These are phyloP conservation scores for Pestalotiopsis sp. DNA, from an alignment of 2,329 filamentous ascomycete genomes.

Conservation along the genomic window DNA sequence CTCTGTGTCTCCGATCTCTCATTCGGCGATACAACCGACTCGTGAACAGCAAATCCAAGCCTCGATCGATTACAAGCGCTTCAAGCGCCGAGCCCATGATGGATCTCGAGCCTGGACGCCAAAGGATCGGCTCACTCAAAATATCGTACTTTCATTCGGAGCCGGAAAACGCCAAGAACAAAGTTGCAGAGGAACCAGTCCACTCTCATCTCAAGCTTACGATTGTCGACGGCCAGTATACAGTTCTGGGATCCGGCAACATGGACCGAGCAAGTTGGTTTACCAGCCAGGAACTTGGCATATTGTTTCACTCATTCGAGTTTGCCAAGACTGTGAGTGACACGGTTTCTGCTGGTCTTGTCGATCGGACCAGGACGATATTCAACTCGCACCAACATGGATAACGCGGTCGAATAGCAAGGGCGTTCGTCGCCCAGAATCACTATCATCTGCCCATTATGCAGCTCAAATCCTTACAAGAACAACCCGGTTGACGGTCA, in stretches of 20 bases:
- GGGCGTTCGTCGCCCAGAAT: no score
- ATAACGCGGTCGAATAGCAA: not conserved
- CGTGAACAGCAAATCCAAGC: constrained; percentile 14
- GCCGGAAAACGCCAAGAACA: constrained; percentile 16
- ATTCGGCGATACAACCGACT: constrained; percentile 53
- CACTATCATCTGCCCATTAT: not conserved
- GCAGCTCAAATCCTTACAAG: not conserved
- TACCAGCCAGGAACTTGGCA: constrained; percentile 81
- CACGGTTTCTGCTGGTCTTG: constrained; percentile 34
- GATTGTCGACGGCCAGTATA: constrained; percentile 68
- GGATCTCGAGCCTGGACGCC: constrained; percentile 46
- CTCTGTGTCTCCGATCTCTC: constrained; percentile 62
- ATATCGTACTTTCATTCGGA: constrained; percentile 59
- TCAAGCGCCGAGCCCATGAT: constrained; percentile 24
- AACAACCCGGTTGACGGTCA: not conserved
- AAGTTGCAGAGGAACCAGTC: constrained; percentile 58
- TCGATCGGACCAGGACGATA: constrained; percentile 33
- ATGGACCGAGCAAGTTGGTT: constrained; percentile 86
- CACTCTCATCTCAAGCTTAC: constrained; percentile 80
- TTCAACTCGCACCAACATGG: constrained; percentile 22
- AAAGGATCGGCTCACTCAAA: constrained; percentile 50
- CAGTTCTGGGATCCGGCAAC: constrained; percentile 79
- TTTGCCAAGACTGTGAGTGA: constrained; percentile 34
- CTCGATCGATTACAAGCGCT: not conserved
- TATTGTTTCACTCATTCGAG: constrained; percentile 51